Percentiles rank a stretch among this genome's conserved stretches.
phyloP scores from a whole-genome alignment of 805 yeast species.

The Isabelozyma heimii region DNA sequence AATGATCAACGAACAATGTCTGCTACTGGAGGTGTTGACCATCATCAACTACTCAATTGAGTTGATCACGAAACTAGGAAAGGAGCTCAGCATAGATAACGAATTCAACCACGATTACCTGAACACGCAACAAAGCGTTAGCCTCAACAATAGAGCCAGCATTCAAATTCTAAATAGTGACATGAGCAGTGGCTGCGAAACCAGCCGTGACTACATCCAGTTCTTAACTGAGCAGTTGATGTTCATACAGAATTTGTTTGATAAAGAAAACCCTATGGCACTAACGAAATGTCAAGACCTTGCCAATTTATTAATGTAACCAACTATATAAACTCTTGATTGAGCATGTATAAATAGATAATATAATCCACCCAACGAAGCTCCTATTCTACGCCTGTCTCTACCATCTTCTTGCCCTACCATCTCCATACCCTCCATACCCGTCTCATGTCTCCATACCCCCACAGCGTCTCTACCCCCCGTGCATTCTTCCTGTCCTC shows the following conservation, averaged over 20 bases:
- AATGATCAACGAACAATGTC: not conserved
- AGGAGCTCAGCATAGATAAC: not conserved
- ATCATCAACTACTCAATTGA: not conserved
- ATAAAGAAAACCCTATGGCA: slow-evolving; percentile 6
- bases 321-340: not conserved
- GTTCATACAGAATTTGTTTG: slow-evolving; percentile 3
- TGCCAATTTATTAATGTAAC: slow-evolving; percentile 4
- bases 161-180: not conserved
- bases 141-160: not conserved
- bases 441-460: no score
- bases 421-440: no score
- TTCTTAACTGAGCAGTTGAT: slow-evolving; percentile 9
- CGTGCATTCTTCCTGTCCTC: no score
- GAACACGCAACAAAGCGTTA: not conserved
- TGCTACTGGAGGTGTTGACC: not conserved
- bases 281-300: slow-evolving; percentile 8
- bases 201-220: slow-evolving; percentile 9
- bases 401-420: no score
- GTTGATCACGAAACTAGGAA: not conserved
- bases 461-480: no score
- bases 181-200: not conserved
- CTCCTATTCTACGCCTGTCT: no score
- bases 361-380: no score
- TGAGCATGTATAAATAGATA: no score
- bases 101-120: not conserved